Evolutionary conservation across 179 eudicot species (phyloP).

Genomic region (Carnegiea gigantea): DNA sequence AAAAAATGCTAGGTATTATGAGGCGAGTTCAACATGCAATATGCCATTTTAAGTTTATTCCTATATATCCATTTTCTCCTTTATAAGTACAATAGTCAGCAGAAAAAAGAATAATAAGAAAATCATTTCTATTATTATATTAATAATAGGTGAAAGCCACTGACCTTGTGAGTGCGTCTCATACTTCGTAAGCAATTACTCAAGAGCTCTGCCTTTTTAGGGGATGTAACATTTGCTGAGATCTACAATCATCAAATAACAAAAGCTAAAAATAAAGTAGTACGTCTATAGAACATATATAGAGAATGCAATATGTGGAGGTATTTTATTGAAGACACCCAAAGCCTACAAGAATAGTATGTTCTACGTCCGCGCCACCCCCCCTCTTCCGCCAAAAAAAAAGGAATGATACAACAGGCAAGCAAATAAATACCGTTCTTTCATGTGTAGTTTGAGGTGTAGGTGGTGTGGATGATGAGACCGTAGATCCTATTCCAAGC

Average conservation of each 20-base stretch:
- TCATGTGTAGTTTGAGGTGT: constrained; percentile 23
- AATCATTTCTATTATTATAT: not conserved
- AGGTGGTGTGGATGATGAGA: constrained; percentile 26
- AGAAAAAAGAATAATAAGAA: too few species aligned
- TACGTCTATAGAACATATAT: not conserved
- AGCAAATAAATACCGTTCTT: constrained; percentile 29
- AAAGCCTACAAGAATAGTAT: constrained; percentile 9
- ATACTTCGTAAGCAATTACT: constrained; percentile 63
- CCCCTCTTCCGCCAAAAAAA: not conserved
- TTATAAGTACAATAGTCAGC: not conserved
- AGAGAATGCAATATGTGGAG: not conserved
- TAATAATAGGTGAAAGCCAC: constrained; percentile 11
- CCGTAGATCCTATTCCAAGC: constrained; percentile 40
- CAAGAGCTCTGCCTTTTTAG: constrained; percentile 45
- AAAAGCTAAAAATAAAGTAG: not conserved
- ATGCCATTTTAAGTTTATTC: not conserved
- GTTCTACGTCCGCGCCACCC: too few species aligned
- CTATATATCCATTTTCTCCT: not conserved
- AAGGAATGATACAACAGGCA: not conserved
- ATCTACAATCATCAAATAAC: constrained; percentile 11
- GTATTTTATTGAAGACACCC: not conserved
- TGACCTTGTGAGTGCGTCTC: constrained; percentile 62
- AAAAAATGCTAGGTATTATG: not conserved
- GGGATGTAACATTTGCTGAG: constrained; percentile 24
- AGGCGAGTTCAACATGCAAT: not conserved